Percentiles rank a stretch among this genome's conserved stretches.
phyloP scores from a whole-genome alignment of 345 rosid genomes.

The Gossypium longicalyx region DNA sequence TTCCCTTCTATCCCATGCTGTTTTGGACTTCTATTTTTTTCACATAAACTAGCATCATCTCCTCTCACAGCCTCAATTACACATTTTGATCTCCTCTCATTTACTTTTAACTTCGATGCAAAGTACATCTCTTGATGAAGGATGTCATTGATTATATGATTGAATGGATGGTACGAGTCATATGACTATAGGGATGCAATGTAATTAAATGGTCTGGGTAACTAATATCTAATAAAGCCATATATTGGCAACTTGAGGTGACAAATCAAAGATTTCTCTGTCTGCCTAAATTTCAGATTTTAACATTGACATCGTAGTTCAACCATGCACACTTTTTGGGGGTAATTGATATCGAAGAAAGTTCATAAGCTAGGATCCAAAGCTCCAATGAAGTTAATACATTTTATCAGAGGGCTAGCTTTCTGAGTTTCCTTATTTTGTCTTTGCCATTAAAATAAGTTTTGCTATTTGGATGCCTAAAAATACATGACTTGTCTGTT shows the following conservation, averaged over 20 bases:
- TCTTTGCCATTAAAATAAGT: neutral
- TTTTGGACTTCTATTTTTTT: neutral
- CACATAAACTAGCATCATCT: neutral
- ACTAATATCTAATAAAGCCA: neutral
- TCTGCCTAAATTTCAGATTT: neutral
- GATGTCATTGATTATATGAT: neutral
- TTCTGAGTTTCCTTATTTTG: neutral
- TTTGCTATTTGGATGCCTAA: neutral
- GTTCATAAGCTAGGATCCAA: neutral
- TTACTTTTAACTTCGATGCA: neutral
- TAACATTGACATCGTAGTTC: neutral
- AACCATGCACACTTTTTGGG: neutral
- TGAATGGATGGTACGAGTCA: neutral
- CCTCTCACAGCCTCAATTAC: neutral
- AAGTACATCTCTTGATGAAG: slow-evolving; percentile 7
- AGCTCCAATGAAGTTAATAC: neutral
- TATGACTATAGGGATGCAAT: neutral
- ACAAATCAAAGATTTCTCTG: neutral
- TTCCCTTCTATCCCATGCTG: neutral
- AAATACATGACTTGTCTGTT: slow-evolving; percentile 9
- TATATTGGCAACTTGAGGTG: neutral
- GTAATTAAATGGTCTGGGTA: neutral
- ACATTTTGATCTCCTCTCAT: neutral
- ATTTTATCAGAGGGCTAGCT: neutral
- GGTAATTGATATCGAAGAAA: neutral